Conservation (phyloP, 441 rosid species). For the Adansonia gregorii region DNA sequence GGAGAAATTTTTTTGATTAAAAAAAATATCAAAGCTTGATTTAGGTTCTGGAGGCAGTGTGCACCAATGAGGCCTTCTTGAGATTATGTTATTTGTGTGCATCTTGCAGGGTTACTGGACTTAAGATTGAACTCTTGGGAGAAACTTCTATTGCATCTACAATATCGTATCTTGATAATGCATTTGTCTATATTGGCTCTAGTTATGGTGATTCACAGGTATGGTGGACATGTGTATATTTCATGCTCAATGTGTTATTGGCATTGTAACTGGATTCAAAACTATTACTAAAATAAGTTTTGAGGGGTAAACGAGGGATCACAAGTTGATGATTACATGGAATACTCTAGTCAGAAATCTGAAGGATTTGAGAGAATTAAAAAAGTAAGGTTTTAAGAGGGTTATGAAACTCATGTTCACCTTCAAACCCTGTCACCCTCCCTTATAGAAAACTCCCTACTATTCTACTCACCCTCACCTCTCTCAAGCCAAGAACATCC, state of each 20-base stretch:
- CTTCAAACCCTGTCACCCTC: neutral
- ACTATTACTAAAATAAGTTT: neutral
- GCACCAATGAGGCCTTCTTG: constrained; percentile 26
- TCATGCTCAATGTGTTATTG: neutral
- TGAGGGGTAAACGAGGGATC: neutral
- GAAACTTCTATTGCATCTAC: constrained; percentile 96
- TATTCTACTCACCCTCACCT: neutral
- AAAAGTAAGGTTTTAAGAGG: neutral
- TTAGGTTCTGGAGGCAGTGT: neutral
- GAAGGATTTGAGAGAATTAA: neutral
- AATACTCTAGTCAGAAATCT: neutral
- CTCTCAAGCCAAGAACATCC: neutral
- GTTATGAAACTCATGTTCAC: constrained; percentile 11
- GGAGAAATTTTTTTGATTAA: neutral
- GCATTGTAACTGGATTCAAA: neutral
- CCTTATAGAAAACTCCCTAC: neutral
- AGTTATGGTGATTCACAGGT: constrained; percentile 99
- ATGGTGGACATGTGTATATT: constrained; percentile 18
- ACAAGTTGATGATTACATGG: neutral
- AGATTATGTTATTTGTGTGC: constrained; percentile 23
- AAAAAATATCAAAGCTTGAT: constrained; percentile 4
- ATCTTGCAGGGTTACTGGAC: constrained; percentile 84
- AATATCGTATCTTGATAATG: constrained; percentile 96
- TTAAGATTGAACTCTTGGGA: constrained; percentile 92
- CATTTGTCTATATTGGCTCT: constrained; percentile 90